Evolutionary conservation across 768 basidiomycete genomes (phyloP), one percentile per base, ranked within the genome.

Genomic region (Lactarius indigo): DNA sequence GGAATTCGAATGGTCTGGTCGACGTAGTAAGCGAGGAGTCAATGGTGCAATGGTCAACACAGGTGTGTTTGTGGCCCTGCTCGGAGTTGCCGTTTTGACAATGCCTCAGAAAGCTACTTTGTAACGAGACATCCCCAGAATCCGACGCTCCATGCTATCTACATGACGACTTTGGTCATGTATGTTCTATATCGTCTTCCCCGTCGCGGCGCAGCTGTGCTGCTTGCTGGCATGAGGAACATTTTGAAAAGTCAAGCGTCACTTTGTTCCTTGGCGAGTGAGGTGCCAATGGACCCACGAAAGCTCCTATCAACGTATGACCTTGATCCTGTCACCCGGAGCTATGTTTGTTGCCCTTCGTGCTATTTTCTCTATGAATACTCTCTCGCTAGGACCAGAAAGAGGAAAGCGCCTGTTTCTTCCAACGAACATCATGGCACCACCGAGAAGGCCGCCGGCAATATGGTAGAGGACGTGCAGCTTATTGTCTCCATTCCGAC

Each of bases 171-270:
- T 20, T 15, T 60, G 15, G 42, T 47, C 15, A 60, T 60, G 7
- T 47, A 60, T 60, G 9, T 60, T 47, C 30, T 60, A 47, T 60
- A 60, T 47, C 20, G 31, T 31, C 59, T 60, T 47, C 59, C 59
- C 3, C 20, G 30, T 60, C 42, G 5, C 23, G 31, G 59, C 1
- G 8, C 8, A 5, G 33, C 33, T 9, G 33, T 33, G 8, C 33
- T 33, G 10, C 33, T 33, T 33, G 33, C 33, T 33, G 33, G 33
- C 1, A 33, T 33, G 33, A 33, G 33, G 33, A 33, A 9, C 9
- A 33, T 33, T 9, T 33, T 33, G 33, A 33, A 33, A 7, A 33
- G 33, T 33, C 33, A 33, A 5, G 33, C 6, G 3, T 57, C 56
- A 15, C 56, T 57, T 57, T 4, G 7, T 30, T 59, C 58, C 3